These are phyloP conservation scores for Tylopilus cervinicoccineus DNA, from an alignment of 768 basidiomycete genomes.

Conservation along the genomic window DNA sequence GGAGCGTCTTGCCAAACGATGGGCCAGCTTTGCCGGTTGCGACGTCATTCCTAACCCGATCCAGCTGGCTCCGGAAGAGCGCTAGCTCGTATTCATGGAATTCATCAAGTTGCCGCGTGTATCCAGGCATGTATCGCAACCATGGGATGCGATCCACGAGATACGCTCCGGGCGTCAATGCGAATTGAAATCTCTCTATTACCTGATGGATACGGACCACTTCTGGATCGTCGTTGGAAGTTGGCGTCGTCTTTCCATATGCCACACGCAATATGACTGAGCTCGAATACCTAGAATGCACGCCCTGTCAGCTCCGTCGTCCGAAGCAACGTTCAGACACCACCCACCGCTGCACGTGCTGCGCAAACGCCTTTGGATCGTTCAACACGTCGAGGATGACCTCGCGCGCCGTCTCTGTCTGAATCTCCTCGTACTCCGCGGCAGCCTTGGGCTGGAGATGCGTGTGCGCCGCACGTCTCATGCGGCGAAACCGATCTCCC, in stretches of 20 bases:
- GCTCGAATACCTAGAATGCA: constrained; percentile 16
- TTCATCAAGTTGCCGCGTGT: constrained; percentile 46
- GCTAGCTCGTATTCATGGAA: constrained; percentile 49
- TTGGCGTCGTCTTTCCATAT: constrained; percentile 26
- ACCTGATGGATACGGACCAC: constrained; percentile 16
- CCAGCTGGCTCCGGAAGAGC: constrained; percentile 46
- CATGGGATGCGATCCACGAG: constrained; percentile 32
- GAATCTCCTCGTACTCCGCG: constrained; percentile 40
- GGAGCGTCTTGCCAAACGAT: constrained; percentile 48
- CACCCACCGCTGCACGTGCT: constrained; percentile 1
- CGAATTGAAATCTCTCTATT: constrained; percentile 23
- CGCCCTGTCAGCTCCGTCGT: background rate
- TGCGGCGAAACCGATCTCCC: constrained; percentile 54
- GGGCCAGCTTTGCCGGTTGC: constrained; percentile 5
- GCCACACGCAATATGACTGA: constrained; percentile 20
- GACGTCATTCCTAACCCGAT: constrained; percentile 4
- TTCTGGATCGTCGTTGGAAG: constrained; percentile 12
- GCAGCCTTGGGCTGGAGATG: constrained; percentile 50
- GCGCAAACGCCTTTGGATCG: constrained; percentile 11
- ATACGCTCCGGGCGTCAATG: constrained; percentile 30
- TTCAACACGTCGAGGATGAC: constrained; percentile 19
- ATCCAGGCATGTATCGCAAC: constrained; percentile 49
- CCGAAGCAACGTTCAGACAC: background rate
- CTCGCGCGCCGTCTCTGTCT: constrained; percentile 30
- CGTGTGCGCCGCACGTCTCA: constrained; percentile 48